phyloP scores from a whole-genome alignment of 2,329 filamentous ascomycete species.

The Westerdykella sp. region DNA sequence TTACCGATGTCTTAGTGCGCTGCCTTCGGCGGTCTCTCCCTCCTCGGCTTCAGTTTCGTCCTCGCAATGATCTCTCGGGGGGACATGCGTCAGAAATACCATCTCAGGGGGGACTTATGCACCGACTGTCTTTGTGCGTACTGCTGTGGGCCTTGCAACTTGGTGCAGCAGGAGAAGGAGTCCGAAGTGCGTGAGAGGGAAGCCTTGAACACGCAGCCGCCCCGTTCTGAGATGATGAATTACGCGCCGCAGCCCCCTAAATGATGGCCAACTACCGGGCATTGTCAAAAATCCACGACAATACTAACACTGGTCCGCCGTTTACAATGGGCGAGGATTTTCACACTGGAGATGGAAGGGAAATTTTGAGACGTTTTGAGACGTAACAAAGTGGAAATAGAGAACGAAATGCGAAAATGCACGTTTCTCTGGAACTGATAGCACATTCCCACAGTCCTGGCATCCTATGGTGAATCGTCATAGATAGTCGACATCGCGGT shows the following conservation, averaged over 20 bases:
- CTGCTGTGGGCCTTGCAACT: conserved; percentile 31
- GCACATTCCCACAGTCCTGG: no score
- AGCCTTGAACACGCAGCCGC: conserved; percentile 13
- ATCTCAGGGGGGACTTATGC: conserved; percentile 27
- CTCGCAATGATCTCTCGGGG: conserved; percentile 28
- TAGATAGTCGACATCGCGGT: no score
- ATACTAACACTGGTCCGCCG: neutral
- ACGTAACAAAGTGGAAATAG: no score
- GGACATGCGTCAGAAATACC: conserved; percentile 29
- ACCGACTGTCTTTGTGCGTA: conserved; percentile 31
- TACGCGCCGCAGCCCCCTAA: conserved; percentile 18
- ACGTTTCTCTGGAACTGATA: no score
- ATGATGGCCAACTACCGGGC: no score
- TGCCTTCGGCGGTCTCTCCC: conserved; percentile 20
- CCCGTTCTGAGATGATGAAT: conserved; percentile 17
- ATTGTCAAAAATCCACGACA: neutral
- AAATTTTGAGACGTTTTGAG: no score
- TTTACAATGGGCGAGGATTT: no score
- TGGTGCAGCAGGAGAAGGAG: conserved; percentile 33
- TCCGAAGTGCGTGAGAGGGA: conserved; percentile 14
- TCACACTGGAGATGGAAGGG: no score
- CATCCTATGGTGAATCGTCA: no score
- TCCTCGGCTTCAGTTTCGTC: conserved; percentile 24
- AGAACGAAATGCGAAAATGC: no score
- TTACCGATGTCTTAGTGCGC: conserved; percentile 17